A percentile compares a stretch with the other conserved stretches of the same genome.
These are phyloP conservation scores for Graphilbum fragrans DNA, from an alignment of 2,329 filamentous ascomycete species.

Conservation along the genomic window DNA sequence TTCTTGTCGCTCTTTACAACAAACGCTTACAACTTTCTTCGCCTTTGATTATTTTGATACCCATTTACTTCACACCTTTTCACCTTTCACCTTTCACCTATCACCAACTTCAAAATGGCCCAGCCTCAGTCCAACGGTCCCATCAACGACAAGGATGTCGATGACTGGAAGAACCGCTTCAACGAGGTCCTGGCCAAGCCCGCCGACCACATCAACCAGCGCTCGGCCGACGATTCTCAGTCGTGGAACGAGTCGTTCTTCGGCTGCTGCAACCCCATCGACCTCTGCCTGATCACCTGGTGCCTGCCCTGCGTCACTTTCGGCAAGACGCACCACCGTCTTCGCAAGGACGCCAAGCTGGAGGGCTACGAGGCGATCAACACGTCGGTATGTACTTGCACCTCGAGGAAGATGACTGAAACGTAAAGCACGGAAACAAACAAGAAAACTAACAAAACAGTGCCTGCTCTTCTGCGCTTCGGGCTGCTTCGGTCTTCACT, in stretches of 20 bases:
- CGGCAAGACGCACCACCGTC: constrained; percentile 34
- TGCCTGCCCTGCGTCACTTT: constrained; percentile 35
- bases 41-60: too few relatives aligned
- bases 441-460: constrained; percentile 9
- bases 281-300: constrained; percentile 30
- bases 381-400: constrained; percentile 24
- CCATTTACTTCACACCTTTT: neutral
- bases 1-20: neutral
- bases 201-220: constrained; percentile 28
- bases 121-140: constrained; percentile 3
- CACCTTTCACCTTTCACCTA: neutral
- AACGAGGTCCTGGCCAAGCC: constrained; percentile 30
- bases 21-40: too few relatives aligned
- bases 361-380: constrained; percentile 33
- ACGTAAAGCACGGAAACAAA: too few relatives aligned
- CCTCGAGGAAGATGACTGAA: neutral
- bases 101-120: neutral
- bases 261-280: constrained; percentile 30
- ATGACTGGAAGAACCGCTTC: constrained; percentile 30
- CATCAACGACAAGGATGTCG: constrained; percentile 28
- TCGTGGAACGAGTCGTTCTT: constrained; percentile 29
- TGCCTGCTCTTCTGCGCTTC: constrained; percentile 31
- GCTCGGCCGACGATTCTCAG: constrained; percentile 23
- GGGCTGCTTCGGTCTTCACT: constrained; percentile 25
- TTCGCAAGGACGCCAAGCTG: constrained; percentile 26